These are phyloP conservation scores for Calocybe indica DNA, from an alignment of 768 basidiomycete genomes.

Conservation along the genomic window DNA sequence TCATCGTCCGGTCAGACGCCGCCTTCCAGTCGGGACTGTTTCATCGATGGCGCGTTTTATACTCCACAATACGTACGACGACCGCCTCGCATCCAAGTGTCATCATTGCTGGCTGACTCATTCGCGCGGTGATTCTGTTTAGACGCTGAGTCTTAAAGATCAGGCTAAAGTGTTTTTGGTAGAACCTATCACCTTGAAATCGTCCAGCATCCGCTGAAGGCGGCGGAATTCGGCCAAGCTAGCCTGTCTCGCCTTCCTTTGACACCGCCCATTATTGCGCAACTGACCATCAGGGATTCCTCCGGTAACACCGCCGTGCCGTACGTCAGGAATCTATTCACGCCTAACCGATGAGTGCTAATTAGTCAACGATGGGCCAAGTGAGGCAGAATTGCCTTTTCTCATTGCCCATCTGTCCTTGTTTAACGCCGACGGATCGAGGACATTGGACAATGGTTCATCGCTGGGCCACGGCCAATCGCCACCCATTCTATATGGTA, in stretches of 20 bases:
- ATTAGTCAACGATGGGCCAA: slow-evolving; percentile 24
- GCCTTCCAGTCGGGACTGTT: slow-evolving; percentile 36
- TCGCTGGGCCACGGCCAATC: slow-evolving; percentile 43
- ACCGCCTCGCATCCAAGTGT: slow-evolving; percentile 50
- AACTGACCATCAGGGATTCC: slow-evolving; percentile 68
- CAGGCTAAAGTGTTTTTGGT: neutral
- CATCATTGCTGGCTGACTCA: slow-evolving; percentile 51
- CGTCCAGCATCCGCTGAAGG: slow-evolving; percentile 76
- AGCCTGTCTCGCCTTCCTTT: slow-evolving; percentile 77
- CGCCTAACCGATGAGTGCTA: neutral
- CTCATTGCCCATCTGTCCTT: slow-evolving; percentile 80
- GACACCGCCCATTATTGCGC: slow-evolving; percentile 79
- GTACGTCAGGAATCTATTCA: slow-evolving; percentile 45
- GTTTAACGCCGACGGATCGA: slow-evolving; percentile 61
- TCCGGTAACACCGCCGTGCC: slow-evolving; percentile 69
- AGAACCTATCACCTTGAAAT: slow-evolving; percentile 79
- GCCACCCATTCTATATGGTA: slow-evolving; percentile 73
- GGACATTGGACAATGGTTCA: slow-evolving; percentile 59
- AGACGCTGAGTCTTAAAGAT: too few species aligned
- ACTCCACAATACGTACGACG: slow-evolving; percentile 28
- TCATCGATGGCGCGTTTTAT: slow-evolving; percentile 28
- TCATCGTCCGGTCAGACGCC: slow-evolving; percentile 36
- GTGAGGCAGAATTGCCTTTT: slow-evolving; percentile 83
- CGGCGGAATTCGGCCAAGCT: slow-evolving; percentile 75
- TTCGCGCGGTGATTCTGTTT: slow-evolving; percentile 41